These are phyloP conservation scores for Trichoderma arundinaceum DNA, from an alignment of 2,329 filamentous ascomycete genomes.

Conservation along the genomic window DNA sequence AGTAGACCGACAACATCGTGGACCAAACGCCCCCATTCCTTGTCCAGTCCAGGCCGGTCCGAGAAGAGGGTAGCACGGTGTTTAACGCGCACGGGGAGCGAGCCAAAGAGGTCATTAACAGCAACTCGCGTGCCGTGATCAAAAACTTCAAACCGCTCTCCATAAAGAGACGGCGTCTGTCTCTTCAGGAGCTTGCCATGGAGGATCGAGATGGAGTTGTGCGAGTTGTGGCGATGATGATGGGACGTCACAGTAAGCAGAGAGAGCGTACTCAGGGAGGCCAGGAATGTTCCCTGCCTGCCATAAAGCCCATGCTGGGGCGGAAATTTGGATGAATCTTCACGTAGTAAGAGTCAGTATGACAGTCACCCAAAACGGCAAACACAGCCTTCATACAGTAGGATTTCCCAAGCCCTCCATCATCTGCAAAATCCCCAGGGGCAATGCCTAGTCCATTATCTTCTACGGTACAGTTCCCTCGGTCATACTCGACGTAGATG, in stretches of 20 bases:
- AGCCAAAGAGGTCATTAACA: slow-evolving; percentile 84
- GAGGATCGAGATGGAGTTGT: slow-evolving; percentile 72
- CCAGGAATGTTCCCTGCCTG: slow-evolving; percentile 73
- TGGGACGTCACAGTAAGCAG: slow-evolving; percentile 78
- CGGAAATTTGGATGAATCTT: slow-evolving; percentile 80
- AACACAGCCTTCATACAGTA: slow-evolving; percentile 64
- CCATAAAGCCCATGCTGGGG: slow-evolving; percentile 61
- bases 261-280: slow-evolving; percentile 76
- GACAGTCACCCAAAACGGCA: neutral
- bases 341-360: slow-evolving; percentile 28
- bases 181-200: slow-evolving; percentile 70
- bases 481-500: slow-evolving; percentile 73
- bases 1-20: slow-evolving; percentile 66
- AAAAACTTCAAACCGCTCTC: slow-evolving; percentile 61
- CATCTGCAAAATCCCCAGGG: slow-evolving; percentile 71
- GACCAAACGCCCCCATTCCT: slow-evolving; percentile 69
- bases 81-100: slow-evolving; percentile 88
- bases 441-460: slow-evolving; percentile 84
- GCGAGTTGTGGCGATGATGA: slow-evolving; percentile 62
- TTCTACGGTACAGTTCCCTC: slow-evolving; percentile 78
- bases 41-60: slow-evolving; percentile 58
- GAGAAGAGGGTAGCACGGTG: slow-evolving; percentile 66
- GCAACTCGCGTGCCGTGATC: slow-evolving; percentile 75
- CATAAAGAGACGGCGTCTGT: slow-evolving; percentile 63
- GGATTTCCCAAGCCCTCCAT: slow-evolving; percentile 73